A percentile compares a stretch with the other conserved stretches of the same genome.
Evolutionary conservation across 176 grass and related monocot species (phyloP).

Genomic region (Carex littledalei): DNA sequence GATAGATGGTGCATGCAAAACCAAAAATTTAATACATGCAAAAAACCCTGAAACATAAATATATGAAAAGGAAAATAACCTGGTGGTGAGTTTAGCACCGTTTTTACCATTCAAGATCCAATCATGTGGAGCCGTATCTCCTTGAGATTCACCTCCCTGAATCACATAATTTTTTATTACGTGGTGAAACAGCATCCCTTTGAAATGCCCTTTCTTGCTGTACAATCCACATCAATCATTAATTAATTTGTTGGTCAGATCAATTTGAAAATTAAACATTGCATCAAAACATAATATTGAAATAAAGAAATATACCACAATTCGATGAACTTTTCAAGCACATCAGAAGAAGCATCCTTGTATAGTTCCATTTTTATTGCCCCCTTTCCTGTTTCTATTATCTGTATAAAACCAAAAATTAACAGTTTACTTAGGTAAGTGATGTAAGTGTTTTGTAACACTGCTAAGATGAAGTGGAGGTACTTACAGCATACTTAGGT

Average conservation of each 20-base stretch:
- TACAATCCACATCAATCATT: slow-evolving; percentile 22
- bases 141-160: slow-evolving; percentile 82
- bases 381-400: slow-evolving; percentile 77
- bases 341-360: slow-evolving; percentile 72
- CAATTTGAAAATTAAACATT: background rate
- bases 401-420: slow-evolving; percentile 36
- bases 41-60: background rate
- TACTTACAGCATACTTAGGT: slow-evolving; percentile 66
- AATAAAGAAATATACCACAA: slow-evolving; percentile 59
- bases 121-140: slow-evolving; percentile 50
- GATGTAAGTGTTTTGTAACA: too few species aligned
- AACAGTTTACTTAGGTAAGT: background rate
- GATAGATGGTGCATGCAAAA: too few species aligned
- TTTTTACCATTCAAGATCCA: slow-evolving; percentile 94
- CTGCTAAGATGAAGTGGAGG: background rate
- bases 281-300: slow-evolving; percentile 3
- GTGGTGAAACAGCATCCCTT: slow-evolving; percentile 90
- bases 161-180: slow-evolving; percentile 93
- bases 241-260: background rate
- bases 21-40: background rate
- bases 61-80: slow-evolving; percentile 31
- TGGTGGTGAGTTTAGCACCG: slow-evolving; percentile 56
- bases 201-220: slow-evolving; percentile 82
- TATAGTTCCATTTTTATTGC: slow-evolving; percentile 71
- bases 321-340: slow-evolving; percentile 70